Evolutionary conservation across 306 rosid genomes (phyloP), one percentile per base, ranked within the genome.

Genomic region (Inga oerstediana): DNA sequence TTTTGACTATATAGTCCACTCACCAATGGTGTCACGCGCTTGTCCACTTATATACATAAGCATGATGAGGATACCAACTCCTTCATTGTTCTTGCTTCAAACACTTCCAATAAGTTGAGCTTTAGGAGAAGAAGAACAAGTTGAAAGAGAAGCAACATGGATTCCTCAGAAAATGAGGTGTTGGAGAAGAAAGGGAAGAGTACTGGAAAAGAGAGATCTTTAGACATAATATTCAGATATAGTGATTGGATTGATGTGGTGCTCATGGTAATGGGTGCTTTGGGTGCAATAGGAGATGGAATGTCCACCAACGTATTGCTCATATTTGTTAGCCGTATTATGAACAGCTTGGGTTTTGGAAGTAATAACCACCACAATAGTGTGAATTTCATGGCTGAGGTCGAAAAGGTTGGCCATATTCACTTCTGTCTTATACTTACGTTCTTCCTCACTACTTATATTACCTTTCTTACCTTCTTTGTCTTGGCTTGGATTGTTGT

Each of bases 271-370:
- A 80, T 90, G 82, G 99, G 99, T 12, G 91, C 91, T 68, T 67
- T 91, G 58, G 99, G 99, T 76, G 97, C 99, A 79, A 85, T 96
- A 44, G 98, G 97, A 78, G 99, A 93, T 88, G 99, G 99, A 48
- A 88, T 96, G 93, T 92, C 98, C 30, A 93, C 99, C 24, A 96
- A 96, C 51, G 86, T 90, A 81, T 80, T 96, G 88, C 78, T 96
- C 30, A 83, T 96, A 19, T 96, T 89, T 65, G 98, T 93, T 12
- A 93, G 98, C 89, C 91, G 94, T 37, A 85, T 96, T 71, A 92
- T 96, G 99, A 96, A 96, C 75, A 93, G 94, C 83, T 86, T 96
- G 89, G 99, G 99, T 34, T 81, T 71, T 56, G 92, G 89, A 16
- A 73, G 58, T 52, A 76, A 80, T 52, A 76, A 80, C 74, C 87